Evolutionary conservation across 2,329 filamentous ascomycete species (phyloP).

Genomic region (Pestalotiopsis sp.): DNA sequence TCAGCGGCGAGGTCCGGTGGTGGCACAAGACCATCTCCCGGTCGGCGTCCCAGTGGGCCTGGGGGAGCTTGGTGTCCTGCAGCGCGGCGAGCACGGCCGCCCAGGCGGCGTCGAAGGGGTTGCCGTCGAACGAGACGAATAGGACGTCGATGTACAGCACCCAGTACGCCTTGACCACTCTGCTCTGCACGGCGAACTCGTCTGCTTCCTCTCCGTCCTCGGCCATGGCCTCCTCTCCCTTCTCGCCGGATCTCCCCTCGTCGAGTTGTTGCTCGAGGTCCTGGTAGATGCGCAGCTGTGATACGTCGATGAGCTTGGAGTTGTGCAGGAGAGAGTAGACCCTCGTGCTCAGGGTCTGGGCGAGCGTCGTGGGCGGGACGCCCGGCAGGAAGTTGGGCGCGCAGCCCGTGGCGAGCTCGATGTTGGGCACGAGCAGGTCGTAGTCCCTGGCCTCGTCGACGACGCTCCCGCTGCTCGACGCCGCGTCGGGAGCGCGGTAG

Average conservation of each 20-base stretch:
- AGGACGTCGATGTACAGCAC: conserved; percentile 93
- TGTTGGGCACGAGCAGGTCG: conserved; percentile 86
- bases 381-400: conserved; percentile 85
- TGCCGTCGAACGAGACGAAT: conserved; percentile 90
- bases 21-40: conserved; percentile 78
- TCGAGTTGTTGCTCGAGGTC: conserved; percentile 27
- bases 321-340: conserved; percentile 76
- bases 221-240: conserved; percentile 18
- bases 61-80: conserved; percentile 73
- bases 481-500: conserved; percentile 49
- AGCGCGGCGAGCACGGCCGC: conserved; percentile 80
- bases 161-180: conserved; percentile 82
- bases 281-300: conserved; percentile 72
- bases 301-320: conserved; percentile 65
- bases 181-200: conserved; percentile 16
- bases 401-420: conserved; percentile 89
- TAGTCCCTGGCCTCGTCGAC: conserved; percentile 57
- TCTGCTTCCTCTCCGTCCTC: conserved; percentile 13
- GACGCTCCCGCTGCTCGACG: conserved; percentile 35
- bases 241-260: conserved; percentile 32
- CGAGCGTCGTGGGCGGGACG: conserved; percentile 75
- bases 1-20: conserved; percentile 54
- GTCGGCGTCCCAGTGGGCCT: conserved; percentile 82
- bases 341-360: conserved; percentile 83
- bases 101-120: conserved; percentile 91